Percentiles rank a stretch among this genome's conserved stretches.
Conservation (phyloP, 2,329 filamentous ascomycete genomes). For the Xylariaceae sp. region DNA sequence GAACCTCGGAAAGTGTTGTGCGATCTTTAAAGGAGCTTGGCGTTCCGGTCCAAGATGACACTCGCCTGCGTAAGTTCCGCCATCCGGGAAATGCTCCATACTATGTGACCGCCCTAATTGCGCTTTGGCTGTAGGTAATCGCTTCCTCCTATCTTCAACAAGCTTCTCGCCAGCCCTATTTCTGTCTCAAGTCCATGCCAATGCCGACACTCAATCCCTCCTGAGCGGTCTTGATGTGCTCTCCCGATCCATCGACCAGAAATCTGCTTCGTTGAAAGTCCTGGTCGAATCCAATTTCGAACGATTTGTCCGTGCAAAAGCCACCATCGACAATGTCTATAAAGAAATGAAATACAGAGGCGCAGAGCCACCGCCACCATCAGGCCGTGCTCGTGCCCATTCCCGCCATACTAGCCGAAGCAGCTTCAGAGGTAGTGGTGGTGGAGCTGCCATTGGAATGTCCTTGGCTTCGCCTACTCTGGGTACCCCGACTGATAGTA, state of each 20-base stretch:
- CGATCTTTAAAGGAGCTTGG: slow-evolving; percentile 72
- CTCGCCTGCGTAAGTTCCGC: slow-evolving; percentile 60
- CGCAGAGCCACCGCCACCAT: slow-evolving; percentile 45
- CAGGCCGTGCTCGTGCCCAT: slow-evolving; percentile 43
- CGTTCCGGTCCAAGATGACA: slow-evolving; percentile 78
- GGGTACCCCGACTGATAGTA: slow-evolving; percentile 45
- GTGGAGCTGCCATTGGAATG: slow-evolving; percentile 34
- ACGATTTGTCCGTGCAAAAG: slow-evolving; percentile 93
- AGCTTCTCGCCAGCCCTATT: slow-evolving; percentile 92
- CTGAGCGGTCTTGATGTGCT: slow-evolving; percentile 80
- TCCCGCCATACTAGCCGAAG: slow-evolving; percentile 65
- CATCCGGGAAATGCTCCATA: slow-evolving; percentile 8
- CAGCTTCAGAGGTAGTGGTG: slow-evolving; percentile 56
- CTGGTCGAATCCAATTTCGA: slow-evolving; percentile 98
- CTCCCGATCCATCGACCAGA: slow-evolving; percentile 91
- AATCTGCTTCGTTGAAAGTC: slow-evolving; percentile 92
- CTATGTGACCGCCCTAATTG: slow-evolving; percentile 17
- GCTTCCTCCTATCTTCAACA: slow-evolving; percentile 91
- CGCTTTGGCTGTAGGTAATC: slow-evolving; percentile 61
- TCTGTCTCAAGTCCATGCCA: slow-evolving; percentile 84
- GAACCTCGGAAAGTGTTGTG: slow-evolving; percentile 83
- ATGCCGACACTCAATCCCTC: slow-evolving; percentile 77
- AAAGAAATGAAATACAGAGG: slow-evolving; percentile 87
- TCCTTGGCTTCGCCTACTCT: slow-evolving; percentile 36
- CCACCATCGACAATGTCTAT: slow-evolving; percentile 98